These are phyloP conservation scores for Lactifluus volemus DNA, from an alignment of 768 basidiomycete species.

Conservation along the genomic window DNA sequence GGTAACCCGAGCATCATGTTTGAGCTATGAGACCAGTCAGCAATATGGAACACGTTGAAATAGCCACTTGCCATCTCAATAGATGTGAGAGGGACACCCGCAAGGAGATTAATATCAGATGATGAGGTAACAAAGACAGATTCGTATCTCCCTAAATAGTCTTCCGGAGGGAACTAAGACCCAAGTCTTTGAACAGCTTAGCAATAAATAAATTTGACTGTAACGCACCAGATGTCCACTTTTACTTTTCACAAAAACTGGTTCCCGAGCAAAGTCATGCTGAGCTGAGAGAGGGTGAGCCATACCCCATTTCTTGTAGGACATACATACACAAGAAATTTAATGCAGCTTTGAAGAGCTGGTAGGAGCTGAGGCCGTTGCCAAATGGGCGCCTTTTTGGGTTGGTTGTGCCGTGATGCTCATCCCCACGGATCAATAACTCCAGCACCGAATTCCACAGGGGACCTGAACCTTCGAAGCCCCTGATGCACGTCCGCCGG, in stretches of 20 bases:
- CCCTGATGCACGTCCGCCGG: conserved; percentile 46
- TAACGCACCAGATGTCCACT: conserved; percentile 46
- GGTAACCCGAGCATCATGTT: conserved; percentile 66
- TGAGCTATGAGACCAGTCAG: conserved; percentile 40
- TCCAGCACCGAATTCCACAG: conserved; percentile 64
- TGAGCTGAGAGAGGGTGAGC: conserved; percentile 39
- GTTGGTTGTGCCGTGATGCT: conserved; percentile 26
- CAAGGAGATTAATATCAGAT: conserved; percentile 68
- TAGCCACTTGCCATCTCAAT: conserved; percentile 55
- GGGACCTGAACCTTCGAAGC: conserved; percentile 58
- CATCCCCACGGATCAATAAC: conserved; percentile 60
- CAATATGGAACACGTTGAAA: conserved; percentile 1
- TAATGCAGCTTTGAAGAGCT: conserved; percentile 76
- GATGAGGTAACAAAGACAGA: conserved; percentile 73
- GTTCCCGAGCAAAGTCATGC: conserved; percentile 51
- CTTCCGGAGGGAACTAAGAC: conserved; percentile 47
- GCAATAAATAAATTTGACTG: background rate
- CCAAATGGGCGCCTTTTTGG: conserved; percentile 53
- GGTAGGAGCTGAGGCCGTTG: conserved; percentile 81
- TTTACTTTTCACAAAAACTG: conserved; percentile 49
- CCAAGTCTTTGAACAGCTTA: background rate
- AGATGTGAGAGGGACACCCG: conserved; percentile 66
- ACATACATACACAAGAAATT: conserved; percentile 68
- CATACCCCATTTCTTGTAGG: background rate
- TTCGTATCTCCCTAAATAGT: conserved; percentile 42